Base-by-base conservation (phyloP, 345 rosid species). In the Pistacia integerrima region DNA sequence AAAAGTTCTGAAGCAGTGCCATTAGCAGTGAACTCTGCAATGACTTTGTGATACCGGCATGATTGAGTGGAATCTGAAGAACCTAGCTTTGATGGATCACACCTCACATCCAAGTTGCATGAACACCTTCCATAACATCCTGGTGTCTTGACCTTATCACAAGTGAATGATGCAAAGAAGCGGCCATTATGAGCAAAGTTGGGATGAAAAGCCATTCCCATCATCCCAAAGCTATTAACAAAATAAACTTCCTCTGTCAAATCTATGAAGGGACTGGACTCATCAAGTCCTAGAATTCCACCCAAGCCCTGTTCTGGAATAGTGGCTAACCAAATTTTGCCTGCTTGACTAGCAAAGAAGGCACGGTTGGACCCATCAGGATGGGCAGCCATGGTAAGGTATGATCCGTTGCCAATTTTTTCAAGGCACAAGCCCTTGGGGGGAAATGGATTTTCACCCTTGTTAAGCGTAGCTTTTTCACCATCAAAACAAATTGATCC, bases 141-240 rank as follows among this genome's bases (percentile, higher is more conserved):
- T 0, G 87, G 86, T 77, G 88, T 88, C 69, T 87, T 90, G 38
- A 77, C 82, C 78, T 86, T 89, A 69, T 92, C 97, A 48, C 98
- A 90, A 83, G 90, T 92, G 69, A 94, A 91, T 8, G 97, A 92
- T 17, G 88, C 93, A 61, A 92, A 94, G 77, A 92, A 87, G 61
- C 94, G 80, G 5, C 90, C 97, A 68, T 92, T 92, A 17, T 84
- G 84, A 3, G 80, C 82, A 79, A 92, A 91, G 28, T 87, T 79
- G 3, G 92, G 93, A 83, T 94, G 98, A 77, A 94, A 90, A 18
- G 93, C 91, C 75, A 92, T 85, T 5, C 96, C 94, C 97, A 91
- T 88, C 91, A 94, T 59, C 74, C 97, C 98, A 56, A 87, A 85
- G 79, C 79, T 46, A 7, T 81, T 78, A 58, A 85, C 91, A 49